Evolutionary conservation across 2,329 filamentous ascomycete genomes (phyloP).

Genomic region (Botrytis paeoniae): DNA sequence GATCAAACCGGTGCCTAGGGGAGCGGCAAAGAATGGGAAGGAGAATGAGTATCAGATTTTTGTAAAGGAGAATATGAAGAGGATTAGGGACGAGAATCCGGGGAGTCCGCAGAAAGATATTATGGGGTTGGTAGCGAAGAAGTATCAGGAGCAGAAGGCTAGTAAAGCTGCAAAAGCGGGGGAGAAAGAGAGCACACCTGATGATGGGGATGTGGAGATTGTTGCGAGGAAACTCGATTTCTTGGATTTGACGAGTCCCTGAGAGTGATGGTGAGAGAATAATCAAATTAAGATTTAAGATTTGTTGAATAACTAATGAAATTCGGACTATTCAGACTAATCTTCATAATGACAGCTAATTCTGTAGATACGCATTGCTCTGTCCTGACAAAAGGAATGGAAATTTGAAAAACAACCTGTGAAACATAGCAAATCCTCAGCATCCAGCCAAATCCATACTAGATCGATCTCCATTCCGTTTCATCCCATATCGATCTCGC

Average conservation of each 20-base stretch:
- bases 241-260: slow-evolving; percentile 35
- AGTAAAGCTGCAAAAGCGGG: slow-evolving; percentile 24
- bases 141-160: slow-evolving; percentile 55
- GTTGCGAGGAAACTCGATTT: slow-evolving; percentile 37
- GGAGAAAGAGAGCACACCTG: slow-evolving; percentile 20
- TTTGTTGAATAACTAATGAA: neutral
- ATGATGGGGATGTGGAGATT: slow-evolving; percentile 24
- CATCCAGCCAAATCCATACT: neutral
- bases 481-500: neutral
- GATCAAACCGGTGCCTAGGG: slow-evolving; percentile 71
- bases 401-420: slow-evolving; percentile 1
- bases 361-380: neutral
- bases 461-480: neutral
- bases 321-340: neutral
- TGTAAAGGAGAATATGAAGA: slow-evolving; percentile 66
- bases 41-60: slow-evolving; percentile 54
- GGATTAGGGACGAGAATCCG: slow-evolving; percentile 52
- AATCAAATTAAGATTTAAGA: neutral
- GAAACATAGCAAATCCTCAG: neutral
- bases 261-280: neutral
- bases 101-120: slow-evolving; percentile 62
- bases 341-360: neutral
- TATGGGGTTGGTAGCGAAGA: slow-evolving; percentile 63
- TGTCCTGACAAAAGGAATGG: neutral
- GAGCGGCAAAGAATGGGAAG: slow-evolving; percentile 26